A percentile compares a stretch with the other conserved stretches of the same genome.
phyloP scores from a whole-genome alignment of 805 yeast genomes.

The Cyberlindnera suaveolens region DNA sequence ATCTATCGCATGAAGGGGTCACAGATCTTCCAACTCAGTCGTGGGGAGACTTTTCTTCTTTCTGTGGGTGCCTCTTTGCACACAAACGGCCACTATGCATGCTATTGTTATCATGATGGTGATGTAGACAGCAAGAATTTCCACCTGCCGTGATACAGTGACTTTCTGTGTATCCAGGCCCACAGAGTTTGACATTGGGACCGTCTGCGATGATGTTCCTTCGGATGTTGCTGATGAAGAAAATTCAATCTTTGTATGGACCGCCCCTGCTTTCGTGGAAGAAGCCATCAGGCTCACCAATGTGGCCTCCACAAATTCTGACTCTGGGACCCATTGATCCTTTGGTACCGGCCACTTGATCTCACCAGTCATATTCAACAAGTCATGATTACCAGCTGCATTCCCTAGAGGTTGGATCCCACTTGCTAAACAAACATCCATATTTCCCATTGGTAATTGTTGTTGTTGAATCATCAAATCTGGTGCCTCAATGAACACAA shows the following conservation, averaged over 20 bases:
- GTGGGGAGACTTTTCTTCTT: neutral
- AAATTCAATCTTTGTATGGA: no score
- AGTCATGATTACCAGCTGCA: slow-evolving; percentile 59
- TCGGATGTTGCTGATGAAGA: no score
- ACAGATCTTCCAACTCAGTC: neutral
- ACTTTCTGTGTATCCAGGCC: no score
- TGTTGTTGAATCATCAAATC: slow-evolving; percentile 36
- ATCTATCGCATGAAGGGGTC: no score
- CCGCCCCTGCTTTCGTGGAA: no score
- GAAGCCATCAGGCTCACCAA: no score
- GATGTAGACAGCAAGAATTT: slow-evolving; percentile 25
- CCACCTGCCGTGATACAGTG: no score
- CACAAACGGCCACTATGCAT: slow-evolving; percentile 3
- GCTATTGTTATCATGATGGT: slow-evolving; percentile 22
- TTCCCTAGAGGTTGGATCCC: slow-evolving; percentile 50
- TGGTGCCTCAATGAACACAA: slow-evolving; percentile 70
- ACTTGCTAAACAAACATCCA: slow-evolving; percentile 40
- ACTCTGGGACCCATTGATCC: neutral
- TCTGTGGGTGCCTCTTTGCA: slow-evolving; percentile 5
- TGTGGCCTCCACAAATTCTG: neutral
- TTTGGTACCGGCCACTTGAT: slow-evolving; percentile 2
- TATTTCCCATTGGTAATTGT: slow-evolving; percentile 37
- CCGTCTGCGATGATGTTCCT: no score
- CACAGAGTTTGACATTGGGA: no score
- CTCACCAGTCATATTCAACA: slow-evolving; percentile 50